These are phyloP conservation scores for Phalaenopsis equestris DNA, from an alignment of 106 monocot species.

Conservation along the genomic window DNA sequence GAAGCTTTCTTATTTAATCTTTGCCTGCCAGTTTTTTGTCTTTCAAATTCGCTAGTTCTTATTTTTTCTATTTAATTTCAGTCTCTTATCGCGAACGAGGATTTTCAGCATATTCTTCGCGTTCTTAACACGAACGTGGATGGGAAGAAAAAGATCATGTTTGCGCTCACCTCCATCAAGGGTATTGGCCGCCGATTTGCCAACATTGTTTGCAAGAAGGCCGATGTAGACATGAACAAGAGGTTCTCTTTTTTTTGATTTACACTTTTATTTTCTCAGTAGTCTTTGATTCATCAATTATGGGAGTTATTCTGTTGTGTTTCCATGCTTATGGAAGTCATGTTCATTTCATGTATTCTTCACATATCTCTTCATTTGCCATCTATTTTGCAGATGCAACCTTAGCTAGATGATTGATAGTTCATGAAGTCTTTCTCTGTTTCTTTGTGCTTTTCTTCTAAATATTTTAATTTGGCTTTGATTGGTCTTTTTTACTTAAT, in stretches of 20 bases:
- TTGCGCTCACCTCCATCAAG: conserved; percentile 90
- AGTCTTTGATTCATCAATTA: not conserved
- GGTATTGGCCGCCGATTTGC: conserved; percentile 85
- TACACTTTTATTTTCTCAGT: not conserved
- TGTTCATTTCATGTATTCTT: not conserved
- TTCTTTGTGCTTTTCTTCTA: not conserved
- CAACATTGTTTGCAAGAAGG: conserved; percentile 95
- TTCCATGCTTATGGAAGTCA: not conserved
- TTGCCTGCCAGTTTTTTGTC: not conserved
- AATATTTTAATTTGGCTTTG: not conserved
- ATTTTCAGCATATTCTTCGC: conserved; percentile 97
- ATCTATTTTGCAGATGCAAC: not conserved
- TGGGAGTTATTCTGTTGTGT: not conserved
- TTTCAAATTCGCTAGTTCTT: not conserved
- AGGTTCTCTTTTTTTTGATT: conserved; percentile 16
- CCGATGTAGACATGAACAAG: conserved; percentile 98
- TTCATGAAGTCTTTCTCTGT: not conserved
- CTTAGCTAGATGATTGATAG: not conserved
- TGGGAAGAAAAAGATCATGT: conserved; percentile 95
- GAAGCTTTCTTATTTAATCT: not conserved
- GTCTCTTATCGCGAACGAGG: conserved; percentile 78
- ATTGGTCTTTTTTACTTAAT: not conserved
- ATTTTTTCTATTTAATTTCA: conserved; percentile 8
- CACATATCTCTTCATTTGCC: not conserved
- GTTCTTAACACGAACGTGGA: conserved; percentile 91